These are phyloP conservation scores for Saccharomyces hybrid DNA, from an alignment of 1,139 yeast genomes.

Conservation along the genomic window DNA sequence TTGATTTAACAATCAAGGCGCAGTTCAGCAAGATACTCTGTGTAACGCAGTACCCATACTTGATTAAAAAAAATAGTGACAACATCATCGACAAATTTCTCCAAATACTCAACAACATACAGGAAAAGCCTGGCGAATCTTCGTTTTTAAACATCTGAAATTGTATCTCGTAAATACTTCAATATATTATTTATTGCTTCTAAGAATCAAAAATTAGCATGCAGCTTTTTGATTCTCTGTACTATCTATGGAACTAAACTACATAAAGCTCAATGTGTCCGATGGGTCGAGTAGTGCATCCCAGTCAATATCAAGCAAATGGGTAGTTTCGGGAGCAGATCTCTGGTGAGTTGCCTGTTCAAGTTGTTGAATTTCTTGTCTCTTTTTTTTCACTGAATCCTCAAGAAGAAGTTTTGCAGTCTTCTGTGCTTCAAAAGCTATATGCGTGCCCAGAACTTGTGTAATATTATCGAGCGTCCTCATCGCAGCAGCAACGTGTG, in stretches of 20 bases:
- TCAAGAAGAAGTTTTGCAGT: slow-evolving; percentile 9
- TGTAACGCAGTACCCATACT: not conserved
- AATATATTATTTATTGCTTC: not conserved
- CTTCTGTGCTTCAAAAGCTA: slow-evolving; percentile 8
- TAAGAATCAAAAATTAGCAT: not conserved
- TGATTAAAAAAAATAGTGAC: not conserved
- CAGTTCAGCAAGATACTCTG: not conserved
- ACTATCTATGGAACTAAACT: not conserved
- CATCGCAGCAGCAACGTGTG: slow-evolving; percentile 7
- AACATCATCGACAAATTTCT: not conserved
- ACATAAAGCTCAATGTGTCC: not conserved
- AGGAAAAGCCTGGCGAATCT: not conserved
- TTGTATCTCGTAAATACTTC: not conserved
- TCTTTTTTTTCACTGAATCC: slow-evolving; percentile 9
- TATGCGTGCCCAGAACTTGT: slow-evolving; percentile 4
- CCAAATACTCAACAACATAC: not conserved
- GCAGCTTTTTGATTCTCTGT: not conserved
- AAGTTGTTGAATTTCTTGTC: slow-evolving; percentile 6
- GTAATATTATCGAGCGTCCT: slow-evolving; percentile 4
- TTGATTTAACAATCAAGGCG: not conserved
- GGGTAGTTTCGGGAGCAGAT: not conserved
- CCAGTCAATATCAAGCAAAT: slow-evolving; percentile 8
- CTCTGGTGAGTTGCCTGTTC: slow-evolving; percentile 5
- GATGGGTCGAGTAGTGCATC: slow-evolving; percentile 9
- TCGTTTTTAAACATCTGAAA: not conserved